Conservation (phyloP, 2,329 filamentous ascomycete species). For the Chrysoporthe cubensis region DNA sequence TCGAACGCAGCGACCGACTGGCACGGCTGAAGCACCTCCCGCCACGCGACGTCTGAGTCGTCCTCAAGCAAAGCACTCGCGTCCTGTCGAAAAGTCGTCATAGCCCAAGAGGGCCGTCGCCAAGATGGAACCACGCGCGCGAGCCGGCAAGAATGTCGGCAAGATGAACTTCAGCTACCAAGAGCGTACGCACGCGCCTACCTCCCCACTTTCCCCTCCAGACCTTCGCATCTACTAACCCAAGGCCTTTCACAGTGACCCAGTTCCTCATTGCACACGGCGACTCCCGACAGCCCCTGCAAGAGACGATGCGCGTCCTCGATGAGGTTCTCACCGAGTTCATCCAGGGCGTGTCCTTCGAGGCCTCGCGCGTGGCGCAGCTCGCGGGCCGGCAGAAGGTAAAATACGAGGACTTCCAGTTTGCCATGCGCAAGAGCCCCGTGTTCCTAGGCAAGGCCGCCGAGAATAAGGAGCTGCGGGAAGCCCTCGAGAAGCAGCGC, state of each 20-base stretch:
- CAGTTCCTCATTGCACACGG: conserved; percentile 80
- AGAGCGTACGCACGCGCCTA: conserved; percentile 60
- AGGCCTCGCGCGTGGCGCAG: conserved; percentile 82
- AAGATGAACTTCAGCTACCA: conserved; percentile 78
- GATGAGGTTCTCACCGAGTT: conserved; percentile 98
- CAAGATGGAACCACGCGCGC: conserved; percentile 76
- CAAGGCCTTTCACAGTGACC: conserved; percentile 55
- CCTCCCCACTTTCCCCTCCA: conserved; percentile 2
- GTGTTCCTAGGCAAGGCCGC: conserved; percentile 86
- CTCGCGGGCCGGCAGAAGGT: conserved; percentile 93
- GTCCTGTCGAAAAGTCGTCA: background rate
- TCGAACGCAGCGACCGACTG: background rate
- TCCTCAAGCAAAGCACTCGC: conserved; percentile 2
- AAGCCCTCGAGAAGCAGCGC: conserved; percentile 80
- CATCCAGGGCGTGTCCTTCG: conserved; percentile 90
- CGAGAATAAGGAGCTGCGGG: conserved; percentile 87
- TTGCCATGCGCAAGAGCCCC: conserved; percentile 84
- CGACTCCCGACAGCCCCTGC: conserved; percentile 76
- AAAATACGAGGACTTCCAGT: conserved; percentile 98
- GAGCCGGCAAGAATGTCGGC: conserved; percentile 78
- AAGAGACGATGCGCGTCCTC: conserved; percentile 81
- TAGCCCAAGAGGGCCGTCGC: conserved; percentile 13
- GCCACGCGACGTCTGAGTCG: background rate
- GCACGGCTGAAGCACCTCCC: background rate
- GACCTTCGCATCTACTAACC: background rate